These are phyloP conservation scores for Aspergillus fumigatus DNA, from an alignment of 2,329 filamentous ascomycete genomes.

Conservation along the genomic window DNA sequence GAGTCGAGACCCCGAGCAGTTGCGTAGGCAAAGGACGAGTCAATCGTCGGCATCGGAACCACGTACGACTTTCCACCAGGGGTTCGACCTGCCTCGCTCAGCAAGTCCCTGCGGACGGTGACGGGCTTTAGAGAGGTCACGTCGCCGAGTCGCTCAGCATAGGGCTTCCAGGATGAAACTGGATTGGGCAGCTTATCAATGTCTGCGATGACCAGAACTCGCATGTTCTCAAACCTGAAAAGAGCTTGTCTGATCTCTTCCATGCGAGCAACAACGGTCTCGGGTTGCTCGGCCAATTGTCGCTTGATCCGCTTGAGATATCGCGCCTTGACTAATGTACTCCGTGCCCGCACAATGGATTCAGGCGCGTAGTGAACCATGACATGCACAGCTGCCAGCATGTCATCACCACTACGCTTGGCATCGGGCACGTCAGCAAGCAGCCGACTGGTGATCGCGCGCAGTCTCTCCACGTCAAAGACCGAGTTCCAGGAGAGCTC, in stretches of 20 bases:
- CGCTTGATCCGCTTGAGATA: slow-evolving; percentile 84
- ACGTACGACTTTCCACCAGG: slow-evolving; percentile 74
- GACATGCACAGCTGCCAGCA: slow-evolving; percentile 60
- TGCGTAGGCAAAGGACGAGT: slow-evolving; percentile 82
- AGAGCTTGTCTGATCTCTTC: slow-evolving; percentile 70
- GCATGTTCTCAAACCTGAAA: slow-evolving; percentile 80
- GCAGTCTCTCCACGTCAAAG: slow-evolving; percentile 69
- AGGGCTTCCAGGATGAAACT: slow-evolving; percentile 71
- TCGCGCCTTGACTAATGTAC: slow-evolving; percentile 77
- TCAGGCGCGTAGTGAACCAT: slow-evolving; percentile 77
- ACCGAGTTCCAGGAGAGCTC: slow-evolving; percentile 84
- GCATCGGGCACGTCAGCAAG: slow-evolving; percentile 87
- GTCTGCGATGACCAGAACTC: slow-evolving; percentile 78
- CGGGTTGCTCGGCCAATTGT: slow-evolving; percentile 70
- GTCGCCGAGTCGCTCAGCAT: slow-evolving; percentile 51
- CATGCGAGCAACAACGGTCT: slow-evolving; percentile 71
- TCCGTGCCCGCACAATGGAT: slow-evolving; percentile 71
- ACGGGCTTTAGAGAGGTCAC: slow-evolving; percentile 62
- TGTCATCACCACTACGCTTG: slow-evolving; percentile 73
- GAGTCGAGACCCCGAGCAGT: slow-evolving; percentile 69
- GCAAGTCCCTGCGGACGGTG: slow-evolving; percentile 62
- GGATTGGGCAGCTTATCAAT: slow-evolving; percentile 69
- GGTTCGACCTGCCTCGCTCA: slow-evolving; percentile 68
- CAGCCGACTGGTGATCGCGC: slow-evolving; percentile 68
- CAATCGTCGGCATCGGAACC: slow-evolving; percentile 85